Base-by-base conservation (phyloP, 2,329 filamentous ascomycete species). In the Leptodontidium sp. region DNA sequence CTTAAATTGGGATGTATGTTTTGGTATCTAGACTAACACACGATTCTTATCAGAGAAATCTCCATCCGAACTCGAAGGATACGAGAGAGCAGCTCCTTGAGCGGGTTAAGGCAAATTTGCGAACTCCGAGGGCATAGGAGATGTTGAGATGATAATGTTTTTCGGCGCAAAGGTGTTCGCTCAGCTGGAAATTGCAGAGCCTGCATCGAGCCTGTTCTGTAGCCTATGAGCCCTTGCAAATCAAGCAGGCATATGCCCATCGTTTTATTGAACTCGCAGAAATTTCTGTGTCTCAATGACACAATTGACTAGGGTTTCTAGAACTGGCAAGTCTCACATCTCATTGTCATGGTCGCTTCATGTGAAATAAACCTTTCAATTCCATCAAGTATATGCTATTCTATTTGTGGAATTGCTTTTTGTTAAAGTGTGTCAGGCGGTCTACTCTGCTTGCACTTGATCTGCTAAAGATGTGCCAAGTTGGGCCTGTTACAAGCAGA, bases 51-150 rank as follows among this genome's bases (percentile, higher is more conserved):
- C 71, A 93, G 91, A 86, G 91, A 70, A 87, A 87, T 61, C 81
- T 93, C 14, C 82, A 90, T 74, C 89, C 90, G 6, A 85, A 84
- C 67, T 80, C 84, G 0, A 84, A 84, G 8, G 87, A 89, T 66
- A 88, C 87, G 7, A 85, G 84, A 35, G 88, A 88, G 64, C 86
- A 93, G 75, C 81, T 93, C 5, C 74, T 93, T 15, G 90, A 91
- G 74, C 84, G 90, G 70, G 87, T 93, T 61, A 90, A 87, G 78
- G 89, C 89, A 21, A 93, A 93, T 75, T 82, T 93, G 83, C 82
- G 86, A 58, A 79, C 83, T 26, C 74, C 75, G 58, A 75, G 76
- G 65, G 57, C 61, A 21, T 77, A 68, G 69, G 35, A 15, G 2
- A 2, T 15, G 38, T 24, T 21, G 49, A 14, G 45, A 14, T 38